Conservation (phyloP, 2,329 filamentous ascomycete genomes). For the Diaporthe sp. region DNA sequence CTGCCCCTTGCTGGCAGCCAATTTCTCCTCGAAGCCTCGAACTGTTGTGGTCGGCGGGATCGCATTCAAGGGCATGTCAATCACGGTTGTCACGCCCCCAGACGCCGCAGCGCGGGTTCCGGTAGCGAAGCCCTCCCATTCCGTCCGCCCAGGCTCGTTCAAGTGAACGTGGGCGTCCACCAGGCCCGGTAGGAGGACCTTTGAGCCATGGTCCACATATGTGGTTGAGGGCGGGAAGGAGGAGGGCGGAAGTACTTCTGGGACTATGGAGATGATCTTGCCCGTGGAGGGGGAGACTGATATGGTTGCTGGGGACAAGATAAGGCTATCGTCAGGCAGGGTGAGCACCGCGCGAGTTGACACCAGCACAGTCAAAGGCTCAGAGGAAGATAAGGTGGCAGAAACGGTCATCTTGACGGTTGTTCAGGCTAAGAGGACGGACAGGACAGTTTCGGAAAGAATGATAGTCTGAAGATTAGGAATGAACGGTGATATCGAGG, state of each 20-base stretch:
- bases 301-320: slow-evolving; percentile 86
- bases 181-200: slow-evolving; percentile 88
- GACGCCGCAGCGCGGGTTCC: slow-evolving; percentile 94
- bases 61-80: slow-evolving; percentile 98
- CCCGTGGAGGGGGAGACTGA: slow-evolving; percentile 83
- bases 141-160: slow-evolving; percentile 95
- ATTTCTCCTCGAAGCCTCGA: slow-evolving; percentile 84
- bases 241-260: slow-evolving; percentile 79
- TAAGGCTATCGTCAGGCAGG: slow-evolving; percentile 71
- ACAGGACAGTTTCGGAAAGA: neutral
- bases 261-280: slow-evolving; percentile 84
- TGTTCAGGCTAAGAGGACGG: slow-evolving; percentile 11
- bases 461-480: slow-evolving; percentile 26
- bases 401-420: slow-evolving; percentile 50
- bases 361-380: slow-evolving; percentile 78
- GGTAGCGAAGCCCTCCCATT: slow-evolving; percentile 98
- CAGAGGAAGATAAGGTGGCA: slow-evolving; percentile 46
- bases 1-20: slow-evolving; percentile 85
- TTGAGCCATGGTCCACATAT: slow-evolving; percentile 88
- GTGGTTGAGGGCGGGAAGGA: slow-evolving; percentile 79
- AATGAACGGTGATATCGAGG: neutral
- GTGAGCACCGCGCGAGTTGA: slow-evolving; percentile 88
- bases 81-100: slow-evolving; percentile 94
- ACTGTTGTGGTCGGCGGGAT: slow-evolving; percentile 97
- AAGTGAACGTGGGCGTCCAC: slow-evolving; percentile 98